A percentile compares a stretch with the other conserved stretches of the same genome.
Conservation (phyloP, 495 filamentous ascomycete genomes). For the Staphylotrichum longicolle region DNA sequence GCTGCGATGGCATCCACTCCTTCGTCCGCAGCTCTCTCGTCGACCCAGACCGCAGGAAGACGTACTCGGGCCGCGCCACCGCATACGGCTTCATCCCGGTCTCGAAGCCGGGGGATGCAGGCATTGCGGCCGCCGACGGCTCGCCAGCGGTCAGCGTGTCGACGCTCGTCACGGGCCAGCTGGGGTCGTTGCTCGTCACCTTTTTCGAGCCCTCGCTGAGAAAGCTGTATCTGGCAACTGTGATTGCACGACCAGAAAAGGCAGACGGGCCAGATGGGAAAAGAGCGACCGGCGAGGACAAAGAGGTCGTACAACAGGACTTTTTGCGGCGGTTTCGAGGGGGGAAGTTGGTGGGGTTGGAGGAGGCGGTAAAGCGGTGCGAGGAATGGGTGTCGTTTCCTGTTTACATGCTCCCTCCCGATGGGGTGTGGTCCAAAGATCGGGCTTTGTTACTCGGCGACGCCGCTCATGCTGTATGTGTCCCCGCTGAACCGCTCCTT, state of each 20-base stretch:
- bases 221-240: constrained; percentile 54
- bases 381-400: constrained; percentile 60
- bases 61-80: constrained; percentile 57
- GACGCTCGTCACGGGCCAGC: constrained; percentile 52
- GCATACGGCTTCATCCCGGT: constrained; percentile 39
- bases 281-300: constrained; percentile 43
- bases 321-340: constrained; percentile 47
- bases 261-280: constrained; percentile 48
- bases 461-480: constrained; percentile 56
- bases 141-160: constrained; percentile 45
- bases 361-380: constrained; percentile 47
- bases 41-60: constrained; percentile 47
- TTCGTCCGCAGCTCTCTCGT: constrained; percentile 52
- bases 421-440: constrained; percentile 48
- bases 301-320: constrained; percentile 41
- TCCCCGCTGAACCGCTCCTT: too few relatives aligned
- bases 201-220: constrained; percentile 48
- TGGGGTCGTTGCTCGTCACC: constrained; percentile 53
- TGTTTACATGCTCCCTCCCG: constrained; percentile 54
- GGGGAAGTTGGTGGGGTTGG: constrained; percentile 47
- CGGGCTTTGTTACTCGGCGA: constrained; percentile 53
- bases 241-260: constrained; percentile 49
- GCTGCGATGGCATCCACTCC: constrained; percentile 65
- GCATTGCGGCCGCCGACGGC: constrained; percentile 33
- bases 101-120: constrained; percentile 39